These are phyloP conservation scores for Ogataea sp. DNA, from an alignment of 805 yeast species.

Conservation along the genomic window DNA sequence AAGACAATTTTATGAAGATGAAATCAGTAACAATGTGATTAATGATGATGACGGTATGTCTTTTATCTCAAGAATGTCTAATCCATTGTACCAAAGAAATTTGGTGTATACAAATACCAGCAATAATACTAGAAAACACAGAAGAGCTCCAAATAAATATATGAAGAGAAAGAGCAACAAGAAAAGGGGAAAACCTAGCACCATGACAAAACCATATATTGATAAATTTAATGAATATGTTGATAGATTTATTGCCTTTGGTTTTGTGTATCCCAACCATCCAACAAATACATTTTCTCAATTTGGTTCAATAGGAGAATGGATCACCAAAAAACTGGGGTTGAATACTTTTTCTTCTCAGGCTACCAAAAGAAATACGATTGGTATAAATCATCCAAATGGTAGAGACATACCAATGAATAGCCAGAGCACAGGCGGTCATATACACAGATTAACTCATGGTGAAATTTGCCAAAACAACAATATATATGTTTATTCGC, in stretches of 20 bases:
- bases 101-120: background rate
- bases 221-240: constrained; percentile 30
- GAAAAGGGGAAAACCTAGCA: background rate
- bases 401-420: too few relatives aligned
- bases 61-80: background rate
- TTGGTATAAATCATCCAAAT: too few relatives aligned
- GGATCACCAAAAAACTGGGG: background rate
- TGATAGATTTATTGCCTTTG: constrained; percentile 47
- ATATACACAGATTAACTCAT: too few relatives aligned
- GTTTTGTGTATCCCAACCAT: constrained; percentile 52
- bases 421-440: too few relatives aligned
- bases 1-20: constrained; percentile 67
- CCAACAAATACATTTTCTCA: too few relatives aligned
- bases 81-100: background rate
- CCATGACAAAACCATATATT: background rate
- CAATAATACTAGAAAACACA: background rate
- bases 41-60: background rate
- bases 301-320: constrained; percentile 19
- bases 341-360: constrained; percentile 9
- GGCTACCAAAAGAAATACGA: too few relatives aligned
- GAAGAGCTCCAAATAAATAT: background rate
- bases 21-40: background rate
- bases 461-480: constrained; percentile 19
- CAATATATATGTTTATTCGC: constrained; percentile 34
- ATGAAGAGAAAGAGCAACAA: background rate